Evolutionary conservation across 495 filamentous ascomycete species (phyloP), one percentile per base, ranked within the genome.

Genomic region (Podospora tetraspora): DNA sequence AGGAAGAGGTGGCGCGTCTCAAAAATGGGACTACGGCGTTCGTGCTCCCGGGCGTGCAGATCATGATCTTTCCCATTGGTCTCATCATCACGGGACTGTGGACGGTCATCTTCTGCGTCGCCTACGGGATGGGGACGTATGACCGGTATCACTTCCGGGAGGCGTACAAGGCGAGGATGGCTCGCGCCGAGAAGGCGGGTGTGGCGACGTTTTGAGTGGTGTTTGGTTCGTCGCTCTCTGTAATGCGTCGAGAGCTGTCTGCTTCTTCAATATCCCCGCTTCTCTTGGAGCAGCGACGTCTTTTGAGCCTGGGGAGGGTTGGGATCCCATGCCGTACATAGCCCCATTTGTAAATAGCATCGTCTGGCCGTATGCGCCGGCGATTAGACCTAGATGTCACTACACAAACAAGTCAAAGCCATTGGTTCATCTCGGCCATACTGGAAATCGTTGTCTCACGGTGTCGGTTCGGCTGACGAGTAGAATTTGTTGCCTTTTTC

Each of bases 21-120:
- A 69, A 69, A 37, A 79, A 81, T 63, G 81, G 81, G 66, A 80
- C 71, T 0, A 76, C 78, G n/a, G 78, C 83, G 0, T 92, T 91
- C 73, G 81, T 89, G 1, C 75, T 92, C 1, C 90, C 90, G 0
- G 91, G 91, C 3, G 85, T 84, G 37, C 83, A 84, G 25, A 84
- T 92, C 60, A 77, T 87, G 61, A 88, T 90, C 62, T 89, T 90
- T 76, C 91, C 91, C 1, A 78, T 87, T 22, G 90, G 91, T 10
- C 76, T 90, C 9, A 78, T 92, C 70, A 80, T 93, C 66, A 91
- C 87, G 11, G 79, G 84, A 59, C 71, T 84, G 23, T 94, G 91
- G 87, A 72, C 84, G 0, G 66, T 84, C 0, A 34, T 90, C 2
- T 85, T 88, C 22, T 52, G 87, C 25, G 73, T 72, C 0, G 84